These are phyloP conservation scores for Hypocreales sp. DNA, from an alignment of 2,329 filamentous ascomycete species.

Conservation along the genomic window DNA sequence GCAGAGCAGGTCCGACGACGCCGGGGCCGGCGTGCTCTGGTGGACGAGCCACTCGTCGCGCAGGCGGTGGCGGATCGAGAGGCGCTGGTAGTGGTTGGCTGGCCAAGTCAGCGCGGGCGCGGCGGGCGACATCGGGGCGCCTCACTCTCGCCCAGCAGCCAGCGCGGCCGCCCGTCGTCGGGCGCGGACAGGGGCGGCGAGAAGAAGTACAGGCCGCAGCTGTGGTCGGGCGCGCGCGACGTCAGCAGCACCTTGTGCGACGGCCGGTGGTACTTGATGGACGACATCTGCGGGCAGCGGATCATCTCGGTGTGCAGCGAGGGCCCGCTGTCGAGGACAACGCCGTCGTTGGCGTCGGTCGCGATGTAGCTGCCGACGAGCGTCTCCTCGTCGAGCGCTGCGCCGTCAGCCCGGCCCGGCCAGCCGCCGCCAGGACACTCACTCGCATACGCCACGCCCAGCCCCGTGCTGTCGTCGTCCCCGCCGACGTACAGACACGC, in stretches of 20 bases:
- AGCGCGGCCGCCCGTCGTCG: conserved; percentile 15
- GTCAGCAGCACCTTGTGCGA: conserved; percentile 27
- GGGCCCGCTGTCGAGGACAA: conserved; percentile 8
- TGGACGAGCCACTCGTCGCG: conserved; percentile 19
- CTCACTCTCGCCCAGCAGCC: conserved; percentile 22
- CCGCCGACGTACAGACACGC: conserved; percentile 23
- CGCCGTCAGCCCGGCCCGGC: background rate
- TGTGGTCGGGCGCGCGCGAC: conserved; percentile 17
- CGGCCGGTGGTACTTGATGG: conserved; percentile 29
- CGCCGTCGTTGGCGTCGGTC: conserved; percentile 24
- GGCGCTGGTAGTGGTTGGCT: conserved; percentile 17
- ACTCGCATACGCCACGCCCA: conserved; percentile 29
- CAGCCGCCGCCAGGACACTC: conserved; percentile 9
- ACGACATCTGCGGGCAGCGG: conserved; percentile 24
- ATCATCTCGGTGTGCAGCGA: conserved; percentile 15
- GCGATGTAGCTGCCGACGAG: conserved; percentile 26
- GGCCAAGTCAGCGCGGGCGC: background rate
- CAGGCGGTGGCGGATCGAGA: conserved; percentile 12
- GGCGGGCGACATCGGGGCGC: background rate
- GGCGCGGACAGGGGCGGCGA: conserved; percentile 15
- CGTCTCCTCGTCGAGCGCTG: conserved; percentile 18
- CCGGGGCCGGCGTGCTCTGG: conserved; percentile 25
- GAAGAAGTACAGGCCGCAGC: conserved; percentile 21
- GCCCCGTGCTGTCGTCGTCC: conserved; percentile 20
- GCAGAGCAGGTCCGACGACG: conserved; percentile 23